Conservation (phyloP, 2,329 filamentous ascomycete species). For the Aaosphaeria arxii region DNA sequence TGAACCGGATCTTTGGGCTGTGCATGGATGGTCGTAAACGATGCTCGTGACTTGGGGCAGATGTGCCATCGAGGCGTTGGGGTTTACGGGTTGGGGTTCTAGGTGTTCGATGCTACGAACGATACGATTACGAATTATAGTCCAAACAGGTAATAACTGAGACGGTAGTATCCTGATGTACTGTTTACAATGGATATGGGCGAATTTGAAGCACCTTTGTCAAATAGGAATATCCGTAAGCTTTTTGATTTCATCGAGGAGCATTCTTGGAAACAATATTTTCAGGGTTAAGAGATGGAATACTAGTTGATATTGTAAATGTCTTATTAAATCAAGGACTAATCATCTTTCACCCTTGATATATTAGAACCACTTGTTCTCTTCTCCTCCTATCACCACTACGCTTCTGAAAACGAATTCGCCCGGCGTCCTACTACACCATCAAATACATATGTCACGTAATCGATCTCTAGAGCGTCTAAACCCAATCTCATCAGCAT, state of each 20-base stretch:
- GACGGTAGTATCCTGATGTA: conserved; percentile 46
- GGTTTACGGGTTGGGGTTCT: conserved; percentile 56
- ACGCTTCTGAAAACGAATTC: no score
- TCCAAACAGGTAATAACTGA: conserved; percentile 49
- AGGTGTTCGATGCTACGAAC: conserved; percentile 63
- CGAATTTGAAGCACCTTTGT: conserved; percentile 55
- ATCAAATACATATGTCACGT: no score
- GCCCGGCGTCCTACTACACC: no score
- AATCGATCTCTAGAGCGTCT: no score
- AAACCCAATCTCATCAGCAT: no score
- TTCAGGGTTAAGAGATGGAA: no score
- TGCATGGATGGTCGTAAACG: conserved; percentile 62
- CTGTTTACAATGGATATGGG: conserved; percentile 53
- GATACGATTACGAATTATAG: conserved; percentile 54
- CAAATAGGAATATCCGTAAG: conserved; percentile 57
- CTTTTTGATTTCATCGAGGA: conserved; percentile 57
- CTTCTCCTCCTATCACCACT: no score
- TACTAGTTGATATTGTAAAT: no score
- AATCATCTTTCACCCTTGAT: no score
- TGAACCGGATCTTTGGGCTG: conserved; percentile 47
- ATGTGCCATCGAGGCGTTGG: conserved; percentile 55
- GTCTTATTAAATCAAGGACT: no score
- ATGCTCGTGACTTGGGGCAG: conserved; percentile 58
- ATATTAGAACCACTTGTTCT: no score
- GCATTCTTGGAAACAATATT: conserved; percentile 46